phyloP scores from a whole-genome alignment of 495 filamentous ascomycete genomes.

The Penicillium fimorum region DNA sequence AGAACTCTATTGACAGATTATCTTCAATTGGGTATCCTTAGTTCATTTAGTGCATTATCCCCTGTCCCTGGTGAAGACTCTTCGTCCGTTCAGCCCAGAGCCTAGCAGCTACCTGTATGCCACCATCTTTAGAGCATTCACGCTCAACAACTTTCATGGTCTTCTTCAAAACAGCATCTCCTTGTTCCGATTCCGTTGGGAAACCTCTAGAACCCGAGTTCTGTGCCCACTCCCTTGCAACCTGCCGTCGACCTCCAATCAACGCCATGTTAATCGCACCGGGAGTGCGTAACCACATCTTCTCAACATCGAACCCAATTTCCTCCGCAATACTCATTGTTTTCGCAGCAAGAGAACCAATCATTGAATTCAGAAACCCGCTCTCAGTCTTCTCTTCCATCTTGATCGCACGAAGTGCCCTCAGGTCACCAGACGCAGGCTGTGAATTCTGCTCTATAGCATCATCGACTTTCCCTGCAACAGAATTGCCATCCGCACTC shows the following conservation, averaged over 20 bases:
- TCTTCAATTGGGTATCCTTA: conserved; percentile 7
- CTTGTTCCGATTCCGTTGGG: background rate
- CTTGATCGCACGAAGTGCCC: conserved; percentile 38
- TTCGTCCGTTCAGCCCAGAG: conserved; percentile 49
- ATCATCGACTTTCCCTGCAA: conserved; percentile 1
- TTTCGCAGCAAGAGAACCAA: conserved; percentile 73
- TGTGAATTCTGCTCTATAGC: conserved; percentile 27
- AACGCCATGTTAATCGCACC: conserved; percentile 85
- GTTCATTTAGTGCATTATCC: conserved; percentile 9
- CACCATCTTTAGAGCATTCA: conserved; percentile 44
- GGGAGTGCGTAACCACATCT: conserved; percentile 79
- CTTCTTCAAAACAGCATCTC: conserved; percentile 9
- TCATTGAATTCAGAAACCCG: conserved; percentile 53
- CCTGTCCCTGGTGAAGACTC: conserved; percentile 28
- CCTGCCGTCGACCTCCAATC: conserved; percentile 54
- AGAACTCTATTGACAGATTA: conserved; percentile 16
- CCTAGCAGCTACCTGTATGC: conserved; percentile 34
- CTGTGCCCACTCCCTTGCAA: conserved; percentile 20
- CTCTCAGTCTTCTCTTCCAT: conserved; percentile 33
- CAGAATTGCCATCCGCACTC: background rate
- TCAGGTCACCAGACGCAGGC: conserved; percentile 43
- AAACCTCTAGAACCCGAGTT: background rate
- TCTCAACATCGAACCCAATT: conserved; percentile 74
- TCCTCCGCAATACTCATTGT: conserved; percentile 62
- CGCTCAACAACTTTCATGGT: conserved; percentile 36